Evolutionary conservation across 2,329 filamentous ascomycete genomes (phyloP).

Genomic region (Monilinia polystroma): DNA sequence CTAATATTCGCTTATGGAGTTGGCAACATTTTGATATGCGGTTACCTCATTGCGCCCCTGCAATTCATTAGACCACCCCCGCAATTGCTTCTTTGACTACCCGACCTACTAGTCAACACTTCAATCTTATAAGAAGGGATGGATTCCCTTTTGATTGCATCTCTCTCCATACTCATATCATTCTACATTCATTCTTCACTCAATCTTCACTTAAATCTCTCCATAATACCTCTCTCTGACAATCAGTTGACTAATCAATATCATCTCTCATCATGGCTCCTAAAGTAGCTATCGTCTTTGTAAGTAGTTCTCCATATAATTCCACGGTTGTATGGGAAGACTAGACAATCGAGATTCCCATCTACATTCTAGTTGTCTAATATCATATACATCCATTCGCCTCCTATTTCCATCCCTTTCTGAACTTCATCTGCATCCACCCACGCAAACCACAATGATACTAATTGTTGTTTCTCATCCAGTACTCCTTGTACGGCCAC

Average conservation of each 20-base stretch:
- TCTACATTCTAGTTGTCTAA: background rate
- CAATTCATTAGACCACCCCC: background rate
- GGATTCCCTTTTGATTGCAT: background rate
- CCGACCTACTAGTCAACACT: no score
- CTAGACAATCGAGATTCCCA: no score
- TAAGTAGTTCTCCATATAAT: constrained; percentile 50
- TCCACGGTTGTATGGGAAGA: background rate
- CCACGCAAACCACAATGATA: background rate
- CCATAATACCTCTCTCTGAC: background rate
- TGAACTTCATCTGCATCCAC: background rate
- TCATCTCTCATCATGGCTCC: constrained; percentile 64
- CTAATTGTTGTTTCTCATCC: constrained; percentile 16
- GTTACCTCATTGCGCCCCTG: background rate
- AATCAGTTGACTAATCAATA: background rate
- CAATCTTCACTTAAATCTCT: constrained; percentile 13
- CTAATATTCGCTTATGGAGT: background rate
- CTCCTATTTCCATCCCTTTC: background rate
- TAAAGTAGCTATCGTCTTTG: constrained; percentile 88
- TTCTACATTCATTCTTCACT: background rate
- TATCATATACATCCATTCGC: background rate
- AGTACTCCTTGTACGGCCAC: constrained; percentile 97
- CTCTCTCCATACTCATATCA: background rate
- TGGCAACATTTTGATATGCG: no score
- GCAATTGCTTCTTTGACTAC: no score
- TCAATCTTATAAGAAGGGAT: constrained; percentile 4